Percentiles rank a stretch among this genome's conserved stretches.
These are phyloP conservation scores for Gracilaria caudata DNA, from an alignment of 23 red algal genomes.

Conservation along the genomic window DNA sequence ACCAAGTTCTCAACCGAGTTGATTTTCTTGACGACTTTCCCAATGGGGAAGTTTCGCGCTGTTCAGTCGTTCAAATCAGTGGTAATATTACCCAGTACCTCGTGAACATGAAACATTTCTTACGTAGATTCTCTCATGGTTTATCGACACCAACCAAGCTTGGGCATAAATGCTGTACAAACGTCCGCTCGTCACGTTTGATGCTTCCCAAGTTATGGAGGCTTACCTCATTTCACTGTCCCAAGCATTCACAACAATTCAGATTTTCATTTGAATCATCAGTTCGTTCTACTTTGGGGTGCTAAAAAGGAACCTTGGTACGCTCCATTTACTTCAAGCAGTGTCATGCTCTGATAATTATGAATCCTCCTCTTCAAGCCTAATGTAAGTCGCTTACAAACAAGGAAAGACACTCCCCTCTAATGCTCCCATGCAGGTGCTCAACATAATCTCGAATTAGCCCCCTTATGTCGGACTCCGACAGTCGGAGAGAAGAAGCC, in stretches of 20 bases:
- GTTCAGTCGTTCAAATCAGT: neutral
- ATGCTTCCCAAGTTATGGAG: neutral
- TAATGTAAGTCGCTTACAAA: neutral
- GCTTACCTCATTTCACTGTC: neutral
- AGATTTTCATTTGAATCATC: neutral
- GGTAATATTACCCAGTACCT: neutral
- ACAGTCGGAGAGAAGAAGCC: too few species aligned
- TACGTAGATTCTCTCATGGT: neutral
- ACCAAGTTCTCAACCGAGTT: neutral
- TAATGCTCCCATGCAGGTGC: neutral
- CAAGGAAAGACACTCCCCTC: neutral
- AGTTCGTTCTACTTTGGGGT: neutral
- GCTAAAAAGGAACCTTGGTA: neutral
- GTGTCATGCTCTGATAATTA: neutral
- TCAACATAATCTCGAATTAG: too few species aligned
- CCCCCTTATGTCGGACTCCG: too few species aligned
- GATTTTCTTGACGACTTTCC: neutral
- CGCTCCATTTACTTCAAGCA: neutral
- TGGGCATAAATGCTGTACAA: neutral
- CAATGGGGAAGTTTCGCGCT: neutral
- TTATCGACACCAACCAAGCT: neutral
- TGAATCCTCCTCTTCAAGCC: neutral
- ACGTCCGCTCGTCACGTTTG: neutral
- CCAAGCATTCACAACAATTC: conserved; percentile 3
- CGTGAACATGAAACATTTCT: neutral